Percentiles rank a stretch among this genome's conserved stretches.
Evolutionary conservation across 192 early-diverging fungal genomes (phyloP).

Genomic region (Coemansia sp.): DNA sequence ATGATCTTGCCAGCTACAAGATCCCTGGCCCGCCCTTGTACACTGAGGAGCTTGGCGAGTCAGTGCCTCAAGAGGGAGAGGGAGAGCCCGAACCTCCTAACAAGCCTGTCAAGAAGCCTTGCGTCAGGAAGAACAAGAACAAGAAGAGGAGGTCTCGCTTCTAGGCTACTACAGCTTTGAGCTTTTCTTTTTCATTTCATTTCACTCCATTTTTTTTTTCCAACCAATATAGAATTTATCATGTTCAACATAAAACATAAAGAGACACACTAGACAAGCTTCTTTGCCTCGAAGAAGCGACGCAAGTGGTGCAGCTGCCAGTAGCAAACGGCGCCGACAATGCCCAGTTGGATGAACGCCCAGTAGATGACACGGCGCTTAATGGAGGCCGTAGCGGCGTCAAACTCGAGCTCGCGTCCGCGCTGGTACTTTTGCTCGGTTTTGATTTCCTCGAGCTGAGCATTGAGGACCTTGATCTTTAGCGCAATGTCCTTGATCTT

Average conservation of each 20-base stretch:
- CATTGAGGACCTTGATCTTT: slow-evolving; percentile 81
- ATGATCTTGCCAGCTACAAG: neutral
- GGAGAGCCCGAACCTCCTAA: neutral
- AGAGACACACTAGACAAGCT: slow-evolving; percentile 67
- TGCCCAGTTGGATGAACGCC: slow-evolving; percentile 83
- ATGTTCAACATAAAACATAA: slow-evolving; percentile 7
- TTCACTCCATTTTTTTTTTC: neutral
- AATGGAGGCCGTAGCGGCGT: slow-evolving; percentile 80
- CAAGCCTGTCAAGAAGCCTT: neutral
- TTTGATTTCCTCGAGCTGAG: slow-evolving; percentile 78
- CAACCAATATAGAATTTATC: neutral
- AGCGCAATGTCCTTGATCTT: slow-evolving; percentile 66
- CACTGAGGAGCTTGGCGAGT: neutral
- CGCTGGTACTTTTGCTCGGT: slow-evolving; percentile 90
- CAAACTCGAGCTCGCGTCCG: slow-evolving; percentile 90
- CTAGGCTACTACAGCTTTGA: too few relatives aligned
- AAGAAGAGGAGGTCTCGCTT: neutral
- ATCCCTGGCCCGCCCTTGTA: slow-evolving; percentile 1
- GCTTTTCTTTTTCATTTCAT: neutral
- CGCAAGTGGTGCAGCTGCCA: slow-evolving; percentile 91
- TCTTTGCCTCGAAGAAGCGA: slow-evolving; percentile 89
- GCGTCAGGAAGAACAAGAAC: neutral
- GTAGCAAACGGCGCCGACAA: slow-evolving; percentile 74
- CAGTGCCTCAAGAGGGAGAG: neutral
- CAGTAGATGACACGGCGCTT: slow-evolving; percentile 86